Conservation (phyloP, 2,329 filamentous ascomycete species). For the Penicillium janthinellum region DNA sequence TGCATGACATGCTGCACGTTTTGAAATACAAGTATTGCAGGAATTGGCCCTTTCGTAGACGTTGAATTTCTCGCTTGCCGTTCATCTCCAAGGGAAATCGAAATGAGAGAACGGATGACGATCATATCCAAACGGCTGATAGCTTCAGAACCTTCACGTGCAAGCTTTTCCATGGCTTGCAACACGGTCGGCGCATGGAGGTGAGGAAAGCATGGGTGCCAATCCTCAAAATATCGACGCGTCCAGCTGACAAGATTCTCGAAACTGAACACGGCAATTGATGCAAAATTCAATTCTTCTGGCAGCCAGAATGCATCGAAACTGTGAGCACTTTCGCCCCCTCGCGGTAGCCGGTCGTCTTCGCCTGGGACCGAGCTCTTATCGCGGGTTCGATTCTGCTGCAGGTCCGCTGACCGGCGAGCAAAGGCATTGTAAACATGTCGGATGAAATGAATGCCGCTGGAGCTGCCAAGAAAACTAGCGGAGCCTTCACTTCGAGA, state of each 20-base stretch:
- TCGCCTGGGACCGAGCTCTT: conserved; percentile 58
- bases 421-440: conserved; percentile 56
- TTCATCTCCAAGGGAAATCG: conserved; percentile 57
- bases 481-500: conserved; percentile 50
- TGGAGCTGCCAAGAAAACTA: conserved; percentile 60
- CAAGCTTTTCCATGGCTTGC: conserved; percentile 48
- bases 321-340: conserved; percentile 37
- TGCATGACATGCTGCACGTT: conserved; percentile 55
- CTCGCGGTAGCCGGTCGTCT: conserved; percentile 51
- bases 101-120: conserved; percentile 54
- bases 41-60: conserved; percentile 34
- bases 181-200: conserved; percentile 58
- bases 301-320: conserved; percentile 36
- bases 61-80: conserved; percentile 43
- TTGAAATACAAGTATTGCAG: conserved; percentile 50
- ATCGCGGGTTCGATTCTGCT: conserved; percentile 32
- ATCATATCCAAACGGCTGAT: conserved; percentile 43
- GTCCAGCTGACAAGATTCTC: conserved; percentile 55
- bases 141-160: conserved; percentile 34
- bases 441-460: conserved; percentile 62
- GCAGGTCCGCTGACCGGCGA: conserved; percentile 34
- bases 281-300: conserved; percentile 12
- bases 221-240: conserved; percentile 58
- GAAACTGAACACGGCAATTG: conserved; percentile 39
- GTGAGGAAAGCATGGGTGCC: conserved; percentile 61